Base-by-base conservation (phyloP, 805 yeast genomes). In the Wickerhamiella vanderwaltii region DNA sequence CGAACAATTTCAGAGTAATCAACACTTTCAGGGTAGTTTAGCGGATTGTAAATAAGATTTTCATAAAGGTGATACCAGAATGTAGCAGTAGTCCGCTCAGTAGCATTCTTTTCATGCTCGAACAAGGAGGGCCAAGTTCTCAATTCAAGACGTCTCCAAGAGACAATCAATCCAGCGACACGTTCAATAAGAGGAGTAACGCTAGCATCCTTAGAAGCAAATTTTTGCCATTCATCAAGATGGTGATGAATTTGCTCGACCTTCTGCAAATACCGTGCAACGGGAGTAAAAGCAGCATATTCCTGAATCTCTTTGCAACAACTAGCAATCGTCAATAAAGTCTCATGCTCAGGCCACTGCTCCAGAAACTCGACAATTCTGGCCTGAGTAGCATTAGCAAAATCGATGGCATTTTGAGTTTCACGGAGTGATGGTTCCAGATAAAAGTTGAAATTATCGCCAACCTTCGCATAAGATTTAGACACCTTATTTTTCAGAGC, bases 41-140 rank as follows among this genome's bases (percentile, higher is more conserved):
- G 23, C 2, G 59, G 53, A 36, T 54, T 52, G 20, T 48, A 49
- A 9, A 66, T 49, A 9, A 86, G 69, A 7, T 77, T 74, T 56
- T 91, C 97, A 55, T 79, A 91, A 37, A 91, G 64, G 55, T 86
- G 75, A 63, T 78, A 91, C 94, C 95, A 88, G 91, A 94, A 86
- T 49, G 75, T 75, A 17, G 93, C 85, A 35, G 77, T 61, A 5
- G 60, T 65, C 35, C 64, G 65, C 15, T 71, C 52, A 0, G 61
- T 60, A 13, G 52, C 48, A 38, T 75, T 79, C 55, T 85, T 95
- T 44, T 73, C 69, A 23, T 44, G 45, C 6, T 60, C 65, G 53
- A 91, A 79, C 34, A 91, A 65, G 2, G 76, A 65, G 38, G 77
- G 77, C 96, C 97, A 91, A 1, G 94, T 77, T 0, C 79, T 67